Evolutionary conservation across 768 basidiomycete genomes (phyloP), one percentile per base, ranked within the genome.

Genomic region (Rhodosporidiobolus sp.): DNA sequence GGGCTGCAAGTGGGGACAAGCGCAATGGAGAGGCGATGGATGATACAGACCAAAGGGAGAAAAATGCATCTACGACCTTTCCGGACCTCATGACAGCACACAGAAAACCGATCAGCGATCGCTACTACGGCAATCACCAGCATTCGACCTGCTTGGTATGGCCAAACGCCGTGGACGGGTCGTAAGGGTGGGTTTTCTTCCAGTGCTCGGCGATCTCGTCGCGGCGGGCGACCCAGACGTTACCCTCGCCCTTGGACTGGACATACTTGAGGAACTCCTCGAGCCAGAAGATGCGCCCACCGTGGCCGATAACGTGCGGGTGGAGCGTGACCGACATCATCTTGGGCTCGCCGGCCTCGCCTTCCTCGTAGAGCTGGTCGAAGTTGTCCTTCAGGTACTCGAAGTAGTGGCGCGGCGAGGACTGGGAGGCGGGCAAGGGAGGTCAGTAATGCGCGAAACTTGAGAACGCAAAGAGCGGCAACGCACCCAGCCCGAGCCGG

Each of bases 251-350:
- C 63, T 72, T 74, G 14, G 38, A 30, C 60, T 56, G 46, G 46
- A 77, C 54, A 60, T 77, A 66, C 67, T 75, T 53, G 53, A 77
- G 49, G 57, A 77, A 74, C 55, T 70, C 55, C 69, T 73, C 74
- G 48, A 75, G 53, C 30, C 61, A 67, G 48, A 43, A 61, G n/a
- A 64, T 45, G 8, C 76, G 73, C 52, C 76, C 76, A 6, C 63
- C 65, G 16, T 74, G 70, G 58, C 75, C 77, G 56, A 76, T 74
- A 63, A 77, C 75, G 59, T 77, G 78, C 32, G 77, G 78, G 69
- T 76, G 77, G n/a, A 75, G 72, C 32, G 69, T n/a, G 28, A 78
- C 74, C 11, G 74, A 74, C 77, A 69, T 74, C 64, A 66, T 62
- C 68, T 61, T 65, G 16, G 60, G 54, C 49, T 63, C 60, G 19